phyloP scores from a whole-genome alignment of 2,329 filamentous ascomycete species.

The Sordariomycetes sp. region DNA sequence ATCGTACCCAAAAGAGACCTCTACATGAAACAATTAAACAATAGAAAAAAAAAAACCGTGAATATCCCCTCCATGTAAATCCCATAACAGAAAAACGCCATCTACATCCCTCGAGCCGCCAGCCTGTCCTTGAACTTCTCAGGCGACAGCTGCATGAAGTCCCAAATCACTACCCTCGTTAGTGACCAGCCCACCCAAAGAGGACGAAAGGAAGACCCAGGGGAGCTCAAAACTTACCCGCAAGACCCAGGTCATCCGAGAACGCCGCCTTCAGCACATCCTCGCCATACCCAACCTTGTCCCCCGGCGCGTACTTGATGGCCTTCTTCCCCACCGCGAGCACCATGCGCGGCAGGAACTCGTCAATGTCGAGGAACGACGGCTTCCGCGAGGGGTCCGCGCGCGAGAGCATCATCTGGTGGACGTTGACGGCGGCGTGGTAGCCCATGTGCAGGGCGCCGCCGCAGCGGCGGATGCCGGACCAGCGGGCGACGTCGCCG shows the following conservation, averaged over 20 bases:
- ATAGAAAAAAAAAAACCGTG: not conserved
- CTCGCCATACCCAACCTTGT: conserved; percentile 44
- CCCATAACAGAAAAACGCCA: not conserved
- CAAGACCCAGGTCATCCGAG: conserved; percentile 52
- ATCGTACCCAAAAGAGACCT: not conserved
- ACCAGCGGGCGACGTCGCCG: conserved; percentile 59
- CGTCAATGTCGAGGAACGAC: conserved; percentile 31
- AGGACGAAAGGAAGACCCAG: too few relatives aligned
- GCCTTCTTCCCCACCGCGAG: conserved; percentile 59
- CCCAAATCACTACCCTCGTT: conserved; percentile 35
- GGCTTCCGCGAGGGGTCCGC: conserved; percentile 24
- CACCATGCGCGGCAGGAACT: conserved; percentile 53
- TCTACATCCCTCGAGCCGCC: not conserved
- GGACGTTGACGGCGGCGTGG: conserved; percentile 51
- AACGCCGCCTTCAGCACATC: conserved; percentile 53
- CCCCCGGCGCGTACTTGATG: conserved; percentile 44
- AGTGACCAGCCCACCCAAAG: conserved; percentile 8
- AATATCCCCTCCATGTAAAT: not conserved
- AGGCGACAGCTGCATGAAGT: conserved; percentile 33
- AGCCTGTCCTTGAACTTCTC: conserved; percentile 6
- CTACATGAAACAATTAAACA: not conserved
- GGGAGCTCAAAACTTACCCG: conserved; percentile 38
- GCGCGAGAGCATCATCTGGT: conserved; percentile 42
- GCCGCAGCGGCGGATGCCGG: conserved; percentile 69
- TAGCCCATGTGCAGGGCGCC: conserved; percentile 64